Evolutionary conservation across 148 eudicot genomes (phyloP).

Genomic region (Camellia granthamiana): DNA sequence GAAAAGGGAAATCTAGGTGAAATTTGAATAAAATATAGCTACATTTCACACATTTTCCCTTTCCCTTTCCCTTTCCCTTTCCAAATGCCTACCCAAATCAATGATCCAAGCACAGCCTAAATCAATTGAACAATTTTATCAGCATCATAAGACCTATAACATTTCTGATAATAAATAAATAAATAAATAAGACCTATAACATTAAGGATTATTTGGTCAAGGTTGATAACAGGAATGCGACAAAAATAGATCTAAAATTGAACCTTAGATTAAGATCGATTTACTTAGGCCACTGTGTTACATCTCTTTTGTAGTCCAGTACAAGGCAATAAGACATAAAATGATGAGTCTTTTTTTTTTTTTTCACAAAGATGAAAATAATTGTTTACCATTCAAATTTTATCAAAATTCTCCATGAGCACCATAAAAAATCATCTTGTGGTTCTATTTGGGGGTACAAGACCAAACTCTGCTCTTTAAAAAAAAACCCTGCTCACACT

Average conservation of each 20-base stretch:
- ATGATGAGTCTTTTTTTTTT: neutral
- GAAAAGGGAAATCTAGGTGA: too few species aligned
- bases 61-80: too few species aligned
- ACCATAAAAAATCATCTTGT: neutral
- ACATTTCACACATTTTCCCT: too few species aligned
- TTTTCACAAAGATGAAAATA: neutral
- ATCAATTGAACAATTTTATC: too few species aligned
- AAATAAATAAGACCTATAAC: too few species aligned
- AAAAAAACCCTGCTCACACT: neutral
- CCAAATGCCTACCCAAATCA: too few species aligned
- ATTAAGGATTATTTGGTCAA: neutral
- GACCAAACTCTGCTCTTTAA: neutral
- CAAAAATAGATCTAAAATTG: neutral
- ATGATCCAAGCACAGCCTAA: too few species aligned
- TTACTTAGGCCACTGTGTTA: neutral
- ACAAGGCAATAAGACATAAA: neutral
- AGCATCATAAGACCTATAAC: too few species aligned
- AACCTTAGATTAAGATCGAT: neutral
- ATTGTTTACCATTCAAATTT: neutral
- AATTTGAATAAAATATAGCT: too few species aligned
- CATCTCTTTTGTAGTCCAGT: neutral
- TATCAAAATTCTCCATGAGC: neutral
- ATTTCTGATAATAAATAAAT: too few species aligned
- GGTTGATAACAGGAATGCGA: neutral
- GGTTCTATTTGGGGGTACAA: neutral